A percentile compares a stretch with the other conserved stretches of the same genome.
These are phyloP conservation scores for Leishmania aethiopica DNA, from an alignment of 208 protist genomes.

Conservation along the genomic window DNA sequence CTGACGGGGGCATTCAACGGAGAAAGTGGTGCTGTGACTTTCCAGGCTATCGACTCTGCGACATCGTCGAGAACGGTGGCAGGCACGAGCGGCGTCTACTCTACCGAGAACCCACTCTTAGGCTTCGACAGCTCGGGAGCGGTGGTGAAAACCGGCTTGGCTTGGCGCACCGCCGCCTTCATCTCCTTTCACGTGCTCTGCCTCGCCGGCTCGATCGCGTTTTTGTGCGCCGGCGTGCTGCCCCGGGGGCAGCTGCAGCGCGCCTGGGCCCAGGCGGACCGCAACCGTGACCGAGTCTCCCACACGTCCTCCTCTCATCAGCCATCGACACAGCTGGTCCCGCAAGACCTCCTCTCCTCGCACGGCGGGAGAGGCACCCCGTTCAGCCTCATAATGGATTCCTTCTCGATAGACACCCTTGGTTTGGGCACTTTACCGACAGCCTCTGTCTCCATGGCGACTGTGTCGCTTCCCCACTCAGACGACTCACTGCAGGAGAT, in stretches of 20 bases:
- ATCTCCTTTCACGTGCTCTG: slow-evolving; percentile 44
- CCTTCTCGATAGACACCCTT: slow-evolving; percentile 13
- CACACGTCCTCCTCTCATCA: slow-evolving; percentile 20
- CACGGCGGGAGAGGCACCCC: neutral
- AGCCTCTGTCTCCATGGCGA: neutral
- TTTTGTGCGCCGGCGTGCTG: slow-evolving; percentile 48
- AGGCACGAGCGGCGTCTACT: neutral
- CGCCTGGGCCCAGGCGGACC: slow-evolving; percentile 63
- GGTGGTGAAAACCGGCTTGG: slow-evolving; percentile 19
- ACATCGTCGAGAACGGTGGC: neutral
- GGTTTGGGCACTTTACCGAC: neutral
- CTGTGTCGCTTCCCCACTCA: neutral
- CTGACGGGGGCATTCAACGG: neutral
- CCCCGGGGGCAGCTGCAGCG: slow-evolving; percentile 51
- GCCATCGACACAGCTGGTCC: slow-evolving; percentile 27
- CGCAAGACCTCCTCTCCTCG: slow-evolving; percentile 21
- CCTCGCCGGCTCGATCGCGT: slow-evolving; percentile 48
- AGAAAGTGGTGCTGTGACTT: too few species aligned
- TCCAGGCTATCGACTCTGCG: neutral
- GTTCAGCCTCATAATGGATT: slow-evolving; percentile 19
- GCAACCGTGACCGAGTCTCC: slow-evolving; percentile 37
- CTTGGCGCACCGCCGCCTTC: slow-evolving; percentile 38
- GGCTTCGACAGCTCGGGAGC: neutral
- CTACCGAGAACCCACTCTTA: neutral
- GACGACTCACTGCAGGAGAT: neutral